phyloP scores from a whole-genome alignment of 306 rosid species.

The Vigna hirtella region DNA sequence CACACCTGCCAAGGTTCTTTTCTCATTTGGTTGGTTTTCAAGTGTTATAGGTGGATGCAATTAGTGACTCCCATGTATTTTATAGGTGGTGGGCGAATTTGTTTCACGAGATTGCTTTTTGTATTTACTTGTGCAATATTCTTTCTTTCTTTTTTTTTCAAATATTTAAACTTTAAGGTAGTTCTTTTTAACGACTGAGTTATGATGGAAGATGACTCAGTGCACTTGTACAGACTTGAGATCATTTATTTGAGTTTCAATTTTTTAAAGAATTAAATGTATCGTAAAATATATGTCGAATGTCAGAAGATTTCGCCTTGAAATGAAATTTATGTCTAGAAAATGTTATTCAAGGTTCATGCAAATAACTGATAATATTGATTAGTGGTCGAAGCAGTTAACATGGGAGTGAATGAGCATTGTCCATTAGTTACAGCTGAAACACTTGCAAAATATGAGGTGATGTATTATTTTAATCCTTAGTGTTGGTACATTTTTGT shows the following conservation, averaged over 20 bases:
- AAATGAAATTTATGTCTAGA: constrained; percentile 3
- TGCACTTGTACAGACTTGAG: constrained; percentile 52
- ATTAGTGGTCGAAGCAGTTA: background rate
- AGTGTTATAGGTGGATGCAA: constrained; percentile 58
- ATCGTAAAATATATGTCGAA: constrained; percentile 15
- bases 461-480: background rate
- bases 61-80: constrained; percentile 49
- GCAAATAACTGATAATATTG: background rate
- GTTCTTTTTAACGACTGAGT: constrained; percentile 46
- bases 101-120: constrained; percentile 54
- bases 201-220: constrained; percentile 47
- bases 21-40: constrained; percentile 51
- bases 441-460: background rate
- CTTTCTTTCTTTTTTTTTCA: constrained; percentile 23
- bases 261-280: constrained; percentile 25
- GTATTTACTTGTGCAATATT: constrained; percentile 47
- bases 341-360: background rate
- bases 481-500: too few relatives aligned
- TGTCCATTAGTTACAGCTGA: background rate
- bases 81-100: constrained; percentile 54
- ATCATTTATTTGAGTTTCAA: constrained; percentile 40
- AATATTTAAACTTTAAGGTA: constrained; percentile 40
- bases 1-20: constrained; percentile 51
- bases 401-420: background rate
- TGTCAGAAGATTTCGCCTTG: background rate